These are phyloP conservation scores for Catunica adiposa DNA, from an alignment of 2,329 filamentous ascomycete genomes.

Conservation along the genomic window DNA sequence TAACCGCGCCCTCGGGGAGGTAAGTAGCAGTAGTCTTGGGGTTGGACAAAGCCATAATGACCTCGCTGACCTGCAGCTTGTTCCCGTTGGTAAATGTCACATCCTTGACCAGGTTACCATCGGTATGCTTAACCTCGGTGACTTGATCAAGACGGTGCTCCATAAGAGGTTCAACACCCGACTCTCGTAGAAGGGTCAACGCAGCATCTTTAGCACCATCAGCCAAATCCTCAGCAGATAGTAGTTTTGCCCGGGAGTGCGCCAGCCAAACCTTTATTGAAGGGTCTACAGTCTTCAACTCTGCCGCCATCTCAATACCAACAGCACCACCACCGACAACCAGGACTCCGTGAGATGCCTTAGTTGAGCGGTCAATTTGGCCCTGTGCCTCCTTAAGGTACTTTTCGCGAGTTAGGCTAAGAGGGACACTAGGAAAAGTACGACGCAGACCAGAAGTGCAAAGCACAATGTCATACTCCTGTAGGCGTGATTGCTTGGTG, in stretches of 20 bases:
- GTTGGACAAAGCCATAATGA: slow-evolving; percentile 54
- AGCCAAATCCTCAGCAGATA: slow-evolving; percentile 58
- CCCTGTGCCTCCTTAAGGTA: slow-evolving; percentile 45
- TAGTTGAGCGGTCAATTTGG: slow-evolving; percentile 39
- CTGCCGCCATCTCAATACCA: slow-evolving; percentile 66
- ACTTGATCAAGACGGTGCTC: slow-evolving; percentile 38
- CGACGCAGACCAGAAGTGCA: slow-evolving; percentile 53
- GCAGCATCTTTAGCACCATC: slow-evolving; percentile 50
- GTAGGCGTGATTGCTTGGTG: slow-evolving; percentile 26
- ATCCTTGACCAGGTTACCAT: slow-evolving; percentile 27
- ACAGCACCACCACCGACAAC: slow-evolving; percentile 66
- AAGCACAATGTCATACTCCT: slow-evolving; percentile 59
- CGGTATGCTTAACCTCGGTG: slow-evolving; percentile 28
- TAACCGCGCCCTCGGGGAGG: slow-evolving; percentile 41
- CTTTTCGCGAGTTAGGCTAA: slow-evolving; percentile 41
- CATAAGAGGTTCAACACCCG: slow-evolving; percentile 49
- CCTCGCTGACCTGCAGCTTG: slow-evolving; percentile 42
- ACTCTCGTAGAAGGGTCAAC: slow-evolving; percentile 39
- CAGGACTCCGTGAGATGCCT: slow-evolving; percentile 42
- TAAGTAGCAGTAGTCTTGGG: slow-evolving; percentile 45
- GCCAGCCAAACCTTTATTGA: slow-evolving; percentile 52
- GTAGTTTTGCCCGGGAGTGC: slow-evolving; percentile 52
- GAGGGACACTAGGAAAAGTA: slow-evolving; percentile 57
- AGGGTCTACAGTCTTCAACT: slow-evolving; percentile 54
- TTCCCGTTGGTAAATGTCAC: slow-evolving; percentile 45